These are phyloP conservation scores for Fusarium piperis DNA, from an alignment of 2,329 filamentous ascomycete species.

Conservation along the genomic window DNA sequence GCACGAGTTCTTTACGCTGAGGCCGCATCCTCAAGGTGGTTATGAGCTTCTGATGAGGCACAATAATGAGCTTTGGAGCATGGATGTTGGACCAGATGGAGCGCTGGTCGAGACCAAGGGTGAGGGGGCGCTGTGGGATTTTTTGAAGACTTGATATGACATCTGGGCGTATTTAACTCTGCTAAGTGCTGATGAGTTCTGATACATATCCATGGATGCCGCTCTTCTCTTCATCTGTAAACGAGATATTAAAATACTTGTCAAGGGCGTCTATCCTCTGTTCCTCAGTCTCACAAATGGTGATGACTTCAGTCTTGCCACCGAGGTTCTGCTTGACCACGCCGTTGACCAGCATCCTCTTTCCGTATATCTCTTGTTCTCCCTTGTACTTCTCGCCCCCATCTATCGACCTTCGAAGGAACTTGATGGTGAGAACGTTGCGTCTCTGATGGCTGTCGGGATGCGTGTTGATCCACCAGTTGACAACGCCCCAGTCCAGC, in stretches of 20 bases:
- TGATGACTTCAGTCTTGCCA: conserved; percentile 26
- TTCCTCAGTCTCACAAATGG: conserved; percentile 54
- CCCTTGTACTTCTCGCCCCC: conserved; percentile 47
- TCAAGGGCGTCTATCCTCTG: conserved; percentile 58
- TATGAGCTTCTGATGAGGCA: conserved; percentile 46
- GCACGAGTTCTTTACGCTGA: conserved; percentile 46
- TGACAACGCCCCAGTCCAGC: conserved; percentile 67
- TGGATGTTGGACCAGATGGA: conserved; percentile 37
- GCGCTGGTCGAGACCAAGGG: conserved; percentile 38
- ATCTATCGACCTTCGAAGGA: conserved; percentile 56
- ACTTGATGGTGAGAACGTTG: conserved; percentile 61
- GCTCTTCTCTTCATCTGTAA: conserved; percentile 46
- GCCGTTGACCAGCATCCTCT: conserved; percentile 38
- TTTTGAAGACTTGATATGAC: conserved; percentile 26
- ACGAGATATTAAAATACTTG: conserved; percentile 58
- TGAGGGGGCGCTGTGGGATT: conserved; percentile 46
- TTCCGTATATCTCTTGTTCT: conserved; percentile 34
- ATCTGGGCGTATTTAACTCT: neutral
- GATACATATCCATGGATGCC: conserved; percentile 22
- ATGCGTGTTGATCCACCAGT: conserved; percentile 61
- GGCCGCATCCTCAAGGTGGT: conserved; percentile 44
- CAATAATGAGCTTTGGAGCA: conserved; percentile 41
- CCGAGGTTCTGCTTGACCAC: conserved; percentile 38
- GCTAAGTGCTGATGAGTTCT: neutral
- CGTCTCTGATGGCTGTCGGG: conserved; percentile 63